Evolutionary conservation across 2,329 filamentous ascomycete species (phyloP), one percentile per base, ranked within the genome.

Genomic region (Aaosphaeria arxii): DNA sequence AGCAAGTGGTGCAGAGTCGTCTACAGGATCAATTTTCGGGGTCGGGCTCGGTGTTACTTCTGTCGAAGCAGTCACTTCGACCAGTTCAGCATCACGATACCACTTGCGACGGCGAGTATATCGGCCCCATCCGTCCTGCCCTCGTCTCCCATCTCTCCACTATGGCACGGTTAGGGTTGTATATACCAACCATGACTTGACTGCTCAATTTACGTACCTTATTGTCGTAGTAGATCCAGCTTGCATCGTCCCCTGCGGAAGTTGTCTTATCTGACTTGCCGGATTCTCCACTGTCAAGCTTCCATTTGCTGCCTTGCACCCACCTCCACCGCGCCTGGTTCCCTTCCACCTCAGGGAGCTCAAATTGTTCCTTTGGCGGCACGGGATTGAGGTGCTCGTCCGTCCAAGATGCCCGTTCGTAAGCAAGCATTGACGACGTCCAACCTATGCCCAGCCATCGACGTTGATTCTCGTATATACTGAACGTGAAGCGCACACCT

Each of bases 201-300:
- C 17, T 24, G 17, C 3, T 24, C 17, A 24, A 24, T 24, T 24
- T 24, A 3, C 17, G 51, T 74, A 90, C 89, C 84, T 96, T 96
- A 68, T 92, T 97, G 64, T 99, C 94, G 66, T 96, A 99, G 70
- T 94, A 99, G 35, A 96, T 89, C 94, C 94, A 99, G 1, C 91
- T 94, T 57, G 86, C 84, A 4, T 82, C 86, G 28, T 77, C 74
- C n/a, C 68, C 69, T 9, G 61, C 63, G 6, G 64, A 63, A 9
- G 51, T 58, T 5, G 57, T 60, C 29, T 71, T 85, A 9, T 58
- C 55, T 6, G 45, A 43, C 38, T 65, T 67, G 31, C 68, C 64
- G 11, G 61, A 53, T 13, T 79, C 70, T 1, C 83, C 83, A 1
- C 88, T 88, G 59, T 97, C 92, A 29, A 97, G 85, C 46, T 84